Conservation (phyloP, 2,329 filamentous ascomycete species). For the Cladophialophora chaetospira region DNA sequence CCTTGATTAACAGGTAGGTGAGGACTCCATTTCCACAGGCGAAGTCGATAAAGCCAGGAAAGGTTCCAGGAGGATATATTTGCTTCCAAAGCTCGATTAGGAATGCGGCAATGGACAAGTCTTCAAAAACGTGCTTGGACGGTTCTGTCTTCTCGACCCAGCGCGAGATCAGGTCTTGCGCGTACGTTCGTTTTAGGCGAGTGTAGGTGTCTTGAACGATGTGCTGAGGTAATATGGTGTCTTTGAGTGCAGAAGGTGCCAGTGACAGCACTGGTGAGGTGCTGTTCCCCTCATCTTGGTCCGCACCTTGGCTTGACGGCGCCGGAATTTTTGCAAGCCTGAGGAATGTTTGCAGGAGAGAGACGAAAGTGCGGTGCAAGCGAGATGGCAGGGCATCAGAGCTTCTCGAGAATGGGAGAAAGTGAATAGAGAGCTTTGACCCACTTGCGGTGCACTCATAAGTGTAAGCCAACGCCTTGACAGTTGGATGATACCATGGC, state of each 20-base stretch:
- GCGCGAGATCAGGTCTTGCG: slow-evolving; percentile 65
- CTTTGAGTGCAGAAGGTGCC: slow-evolving; percentile 80
- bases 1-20: slow-evolving; percentile 75
- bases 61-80: slow-evolving; percentile 68
- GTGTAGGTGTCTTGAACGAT: slow-evolving; percentile 81
- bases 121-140: slow-evolving; percentile 91
- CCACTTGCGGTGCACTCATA: slow-evolving; percentile 35
- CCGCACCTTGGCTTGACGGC: not conserved
- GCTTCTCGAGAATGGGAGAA: slow-evolving; percentile 48
- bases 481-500: slow-evolving; percentile 85
- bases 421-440: slow-evolving; percentile 52
- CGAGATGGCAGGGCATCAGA: slow-evolving; percentile 41
- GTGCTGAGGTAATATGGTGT: slow-evolving; percentile 75
- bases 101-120: slow-evolving; percentile 86
- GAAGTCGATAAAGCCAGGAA: slow-evolving; percentile 92
- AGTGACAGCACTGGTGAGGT: slow-evolving; percentile 68
- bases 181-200: slow-evolving; percentile 76
- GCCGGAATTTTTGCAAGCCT: slow-evolving; percentile 36
- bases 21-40: slow-evolving; percentile 94
- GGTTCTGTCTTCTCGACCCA: slow-evolving; percentile 91
- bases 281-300: slow-evolving; percentile 62
- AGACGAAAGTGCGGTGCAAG: slow-evolving; percentile 43
- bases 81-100: slow-evolving; percentile 86
- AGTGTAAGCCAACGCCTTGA: slow-evolving; percentile 73
- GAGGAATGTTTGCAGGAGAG: slow-evolving; percentile 42